phyloP scores from a whole-genome alignment of 192 early-diverging fungal genomes.

The Dispira parvispora region DNA sequence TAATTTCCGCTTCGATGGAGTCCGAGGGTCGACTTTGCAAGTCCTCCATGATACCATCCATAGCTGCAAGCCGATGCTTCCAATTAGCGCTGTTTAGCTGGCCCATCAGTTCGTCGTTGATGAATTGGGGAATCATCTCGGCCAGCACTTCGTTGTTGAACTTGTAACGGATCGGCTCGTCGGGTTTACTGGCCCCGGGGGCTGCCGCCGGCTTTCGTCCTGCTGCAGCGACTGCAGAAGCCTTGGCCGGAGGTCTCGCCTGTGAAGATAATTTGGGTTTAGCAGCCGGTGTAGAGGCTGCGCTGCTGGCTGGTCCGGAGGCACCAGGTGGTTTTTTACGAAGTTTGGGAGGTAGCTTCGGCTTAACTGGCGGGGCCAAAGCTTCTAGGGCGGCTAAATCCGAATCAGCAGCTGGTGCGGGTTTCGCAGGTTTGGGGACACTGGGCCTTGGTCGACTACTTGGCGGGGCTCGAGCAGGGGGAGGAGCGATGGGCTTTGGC shows the following conservation, averaged over 20 bases:
- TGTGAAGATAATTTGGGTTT: constrained; percentile 13
- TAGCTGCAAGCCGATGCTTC: constrained; percentile 81
- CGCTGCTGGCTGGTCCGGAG: constrained; percentile 14
- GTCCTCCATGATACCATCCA: constrained; percentile 55
- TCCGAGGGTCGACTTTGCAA: constrained; percentile 32
- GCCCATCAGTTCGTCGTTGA: constrained; percentile 38
- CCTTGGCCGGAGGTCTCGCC: constrained; percentile 15
- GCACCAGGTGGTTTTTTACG: constrained; percentile 15
- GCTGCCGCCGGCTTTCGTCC: constrained; percentile 18
- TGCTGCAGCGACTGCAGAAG: constrained; percentile 18
- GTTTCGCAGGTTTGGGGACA: constrained; percentile 14
- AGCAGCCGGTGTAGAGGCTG: constrained; percentile 12
- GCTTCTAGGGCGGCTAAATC: constrained; percentile 12
- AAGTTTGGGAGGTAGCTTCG: constrained; percentile 17
- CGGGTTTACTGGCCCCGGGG: constrained; percentile 20
- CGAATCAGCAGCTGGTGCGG: not conserved
- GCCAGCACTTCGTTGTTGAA: constrained; percentile 34
- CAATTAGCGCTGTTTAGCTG: constrained; percentile 57
- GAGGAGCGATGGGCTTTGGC: constrained; percentile 23
- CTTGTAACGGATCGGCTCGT: constrained; percentile 11
- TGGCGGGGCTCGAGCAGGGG: constrained; percentile 9
- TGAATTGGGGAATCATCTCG: constrained; percentile 38
- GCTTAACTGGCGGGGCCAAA: constrained; percentile 19
- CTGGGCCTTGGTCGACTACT: too few species aligned
- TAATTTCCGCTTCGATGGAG: constrained; percentile 56